Base-by-base conservation (phyloP, 805 yeast species). In the Clavispora fructus region DNA sequence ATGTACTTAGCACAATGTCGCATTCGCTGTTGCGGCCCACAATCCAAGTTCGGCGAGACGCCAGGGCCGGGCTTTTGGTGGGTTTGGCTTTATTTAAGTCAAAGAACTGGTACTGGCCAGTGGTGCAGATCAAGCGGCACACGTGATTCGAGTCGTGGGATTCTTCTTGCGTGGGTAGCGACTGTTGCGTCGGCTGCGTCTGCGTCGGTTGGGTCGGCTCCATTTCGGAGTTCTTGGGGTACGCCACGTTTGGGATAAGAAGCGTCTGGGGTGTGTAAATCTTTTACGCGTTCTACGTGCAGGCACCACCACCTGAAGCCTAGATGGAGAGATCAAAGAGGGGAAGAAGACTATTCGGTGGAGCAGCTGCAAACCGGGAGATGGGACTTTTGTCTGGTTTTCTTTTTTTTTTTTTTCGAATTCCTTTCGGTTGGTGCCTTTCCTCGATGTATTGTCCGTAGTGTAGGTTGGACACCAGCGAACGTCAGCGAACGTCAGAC, bases 21-120 rank as follows among this genome's bases (percentile, higher is more conserved):
- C 85, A 81, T 11, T 71, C 74, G 1, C 65, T 60, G 49, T 85
- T 80, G 53, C 98, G 75, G 0, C 98, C 98, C 66, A 90, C 77
- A 7, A 68, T 60, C 95, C 95, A 87, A 23, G 65, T 49, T 63
- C 52, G 71, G 63, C 48, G 67, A 57, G 40, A 59, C 51, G 19
- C 40, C 32, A 31, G 32, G 14, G 25, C 38, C 6, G 60, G 48
- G 51, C 48, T 43, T 25, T 42, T 38, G 28, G 59, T 47, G 41
- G 44, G 48, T 41, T 51, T 41, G 28, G 68, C 71, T 3, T 62
- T 64, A 40, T 61, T 59, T 11, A 80, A 61, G 59, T 80, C 85
- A 35, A 69, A 66, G 40, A 68, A 70, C 11, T 64, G 69, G 44
- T 75, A 70, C 54, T 77, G 80, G 1, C 83, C 84, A 1, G 80